A percentile compares a stretch with the other conserved stretches of the same genome.
Evolutionary conservation across 768 basidiomycete species (phyloP).

Genomic region (Crassisporium funariophilum): DNA sequence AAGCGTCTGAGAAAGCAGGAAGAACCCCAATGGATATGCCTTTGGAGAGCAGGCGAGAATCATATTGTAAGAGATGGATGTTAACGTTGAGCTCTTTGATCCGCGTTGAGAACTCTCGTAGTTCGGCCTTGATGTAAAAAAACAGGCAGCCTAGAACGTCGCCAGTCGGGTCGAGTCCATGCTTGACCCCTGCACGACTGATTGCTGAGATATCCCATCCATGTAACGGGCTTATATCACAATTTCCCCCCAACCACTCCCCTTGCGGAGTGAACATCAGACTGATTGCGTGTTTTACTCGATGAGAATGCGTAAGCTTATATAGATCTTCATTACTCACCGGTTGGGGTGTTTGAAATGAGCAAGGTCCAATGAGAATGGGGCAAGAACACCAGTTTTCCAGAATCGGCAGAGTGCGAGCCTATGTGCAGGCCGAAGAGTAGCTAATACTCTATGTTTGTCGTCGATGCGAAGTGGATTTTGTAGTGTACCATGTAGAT

Average conservation of each 20-base stretch:
- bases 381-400: slow-evolving; percentile 40
- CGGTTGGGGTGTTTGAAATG: slow-evolving; percentile 41
- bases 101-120: slow-evolving; percentile 38
- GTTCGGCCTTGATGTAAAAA: slow-evolving; percentile 44
- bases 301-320: neutral
- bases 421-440: slow-evolving; percentile 43
- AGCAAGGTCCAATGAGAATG: slow-evolving; percentile 35
- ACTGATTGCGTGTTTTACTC: slow-evolving; percentile 17
- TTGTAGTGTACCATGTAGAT: slow-evolving; percentile 30
- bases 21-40: slow-evolving; percentile 40
- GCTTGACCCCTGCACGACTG: slow-evolving; percentile 35
- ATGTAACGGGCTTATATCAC: slow-evolving; percentile 45
- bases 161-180: slow-evolving; percentile 32
- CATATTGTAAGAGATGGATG: slow-evolving; percentile 42
- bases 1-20: slow-evolving; percentile 36
- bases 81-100: slow-evolving; percentile 38
- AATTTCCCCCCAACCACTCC: slow-evolving; percentile 43
- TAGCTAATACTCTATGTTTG: slow-evolving; percentile 40
- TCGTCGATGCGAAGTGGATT: slow-evolving; percentile 43
- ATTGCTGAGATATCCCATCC: slow-evolving; percentile 53
- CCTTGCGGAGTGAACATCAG: slow-evolving; percentile 48
- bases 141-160: slow-evolving; percentile 46
- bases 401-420: slow-evolving; percentile 37
- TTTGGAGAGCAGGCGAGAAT: slow-evolving; percentile 43
- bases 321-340: slow-evolving; percentile 22